These are phyloP conservation scores for Eucalyptus rudis DNA, from an alignment of 345 rosid species.

Conservation along the genomic window DNA sequence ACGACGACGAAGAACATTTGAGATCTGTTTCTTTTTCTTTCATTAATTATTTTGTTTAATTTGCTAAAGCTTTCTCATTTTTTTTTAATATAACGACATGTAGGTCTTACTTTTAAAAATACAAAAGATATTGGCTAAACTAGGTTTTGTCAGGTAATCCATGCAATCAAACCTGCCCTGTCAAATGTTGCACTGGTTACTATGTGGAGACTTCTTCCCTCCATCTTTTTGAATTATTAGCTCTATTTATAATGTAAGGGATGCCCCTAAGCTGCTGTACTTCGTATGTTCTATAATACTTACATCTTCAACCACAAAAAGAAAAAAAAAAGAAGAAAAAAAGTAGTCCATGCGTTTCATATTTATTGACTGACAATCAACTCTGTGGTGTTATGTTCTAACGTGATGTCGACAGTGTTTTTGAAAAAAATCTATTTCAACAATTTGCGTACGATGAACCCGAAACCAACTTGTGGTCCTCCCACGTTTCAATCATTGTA, in stretches of 20 bases:
- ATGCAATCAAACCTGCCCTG: background rate
- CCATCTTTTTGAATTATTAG: too few relatives aligned
- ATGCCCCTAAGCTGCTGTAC: too few relatives aligned
- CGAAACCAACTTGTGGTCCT: background rate
- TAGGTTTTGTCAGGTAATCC: background rate
- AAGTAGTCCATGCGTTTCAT: background rate
- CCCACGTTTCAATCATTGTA: background rate
- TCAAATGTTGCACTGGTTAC: too few relatives aligned
- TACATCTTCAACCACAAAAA: too few relatives aligned
- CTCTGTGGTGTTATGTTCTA: too few relatives aligned
- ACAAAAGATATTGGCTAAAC: background rate
- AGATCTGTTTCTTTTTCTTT: background rate
- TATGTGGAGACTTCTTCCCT: too few relatives aligned
- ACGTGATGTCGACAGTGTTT: fast-evolving
- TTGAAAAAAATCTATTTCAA: background rate
- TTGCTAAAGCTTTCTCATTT: background rate
- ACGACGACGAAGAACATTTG: background rate
- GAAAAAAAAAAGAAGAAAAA: too few relatives aligned
- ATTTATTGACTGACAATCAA: background rate
- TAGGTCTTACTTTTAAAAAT: background rate
- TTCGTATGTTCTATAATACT: too few relatives aligned
- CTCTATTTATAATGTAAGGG: too few relatives aligned
- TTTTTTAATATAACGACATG: too few relatives aligned
- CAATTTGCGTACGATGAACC: background rate
- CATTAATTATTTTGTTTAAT: background rate